Percentiles rank a stretch among this genome's conserved stretches.
Evolutionary conservation across 169 alveolate species (phyloP).

Genomic region (Plasmodium inui): DNA sequence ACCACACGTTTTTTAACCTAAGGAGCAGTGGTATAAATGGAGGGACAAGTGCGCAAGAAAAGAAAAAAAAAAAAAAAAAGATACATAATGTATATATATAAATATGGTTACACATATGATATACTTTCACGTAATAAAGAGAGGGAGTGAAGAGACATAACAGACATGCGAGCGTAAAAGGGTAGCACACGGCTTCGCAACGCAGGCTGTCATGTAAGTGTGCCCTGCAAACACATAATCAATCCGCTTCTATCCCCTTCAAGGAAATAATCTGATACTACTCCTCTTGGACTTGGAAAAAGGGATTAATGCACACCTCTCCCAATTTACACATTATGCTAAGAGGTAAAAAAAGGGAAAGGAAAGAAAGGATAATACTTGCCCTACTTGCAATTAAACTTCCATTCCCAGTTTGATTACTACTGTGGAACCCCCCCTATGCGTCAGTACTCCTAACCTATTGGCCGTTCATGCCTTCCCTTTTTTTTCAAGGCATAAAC

Average conservation of each 20-base stretch:
- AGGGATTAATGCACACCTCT: neutral
- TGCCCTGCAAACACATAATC: neutral
- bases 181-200: neutral
- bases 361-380: neutral
- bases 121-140: neutral
- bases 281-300: slow-evolving; percentile 40
- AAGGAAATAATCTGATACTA: slow-evolving; percentile 64
- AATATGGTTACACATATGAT: neutral
- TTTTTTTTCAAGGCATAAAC: slow-evolving; percentile 27
- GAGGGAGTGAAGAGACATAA: neutral
- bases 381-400: neutral
- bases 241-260: neutral
- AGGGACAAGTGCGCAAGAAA: neutral
- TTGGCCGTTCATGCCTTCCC: neutral
- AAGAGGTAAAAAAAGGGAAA: slow-evolving; percentile 28
- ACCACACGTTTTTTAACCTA: slow-evolving; percentile 30
- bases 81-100: neutral
- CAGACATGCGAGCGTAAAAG: neutral
- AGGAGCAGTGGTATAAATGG: slow-evolving; percentile 52
- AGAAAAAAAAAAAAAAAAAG: neutral
- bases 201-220: neutral
- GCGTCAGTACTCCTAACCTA: neutral
- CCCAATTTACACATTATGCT: slow-evolving; percentile 28
- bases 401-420: neutral
- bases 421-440: neutral